phyloP scores from a whole-genome alignment of 1,284 basidiomycete genomes.

The Heterobasidion irregulare region DNA sequence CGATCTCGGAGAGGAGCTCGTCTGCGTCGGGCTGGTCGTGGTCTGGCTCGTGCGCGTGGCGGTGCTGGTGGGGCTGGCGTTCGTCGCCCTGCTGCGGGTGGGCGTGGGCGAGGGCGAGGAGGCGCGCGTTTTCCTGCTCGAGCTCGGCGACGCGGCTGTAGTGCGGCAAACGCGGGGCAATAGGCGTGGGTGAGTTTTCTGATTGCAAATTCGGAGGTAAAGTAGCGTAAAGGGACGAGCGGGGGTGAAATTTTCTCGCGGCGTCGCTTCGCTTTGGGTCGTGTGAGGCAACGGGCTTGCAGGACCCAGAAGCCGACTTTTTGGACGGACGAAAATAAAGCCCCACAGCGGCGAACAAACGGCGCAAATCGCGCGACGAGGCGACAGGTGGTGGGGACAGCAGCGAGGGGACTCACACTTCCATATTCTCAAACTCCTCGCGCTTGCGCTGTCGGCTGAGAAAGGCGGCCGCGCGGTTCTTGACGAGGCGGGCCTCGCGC shows the following conservation, averaged over 20 bases:
- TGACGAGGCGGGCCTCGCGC: conserved; percentile 83
- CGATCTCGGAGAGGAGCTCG: conserved; percentile 49
- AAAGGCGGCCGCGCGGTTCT: conserved; percentile 88
- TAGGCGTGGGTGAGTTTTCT: too few relatives aligned
- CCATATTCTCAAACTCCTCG: conserved; percentile 88
- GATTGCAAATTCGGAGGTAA: too few relatives aligned
- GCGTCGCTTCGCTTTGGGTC: too few relatives aligned
- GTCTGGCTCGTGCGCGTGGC: neutral
- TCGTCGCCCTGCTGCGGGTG: conserved; percentile 22
- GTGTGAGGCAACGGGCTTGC: too few relatives aligned
- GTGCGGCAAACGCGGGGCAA: conserved; percentile 7
- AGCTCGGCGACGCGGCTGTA: conserved; percentile 65
- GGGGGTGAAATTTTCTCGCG: too few relatives aligned
- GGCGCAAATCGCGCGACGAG: too few relatives aligned
- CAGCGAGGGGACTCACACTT: conserved; percentile 48
- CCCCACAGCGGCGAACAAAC: too few relatives aligned
- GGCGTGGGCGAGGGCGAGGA: conserved; percentile 39
- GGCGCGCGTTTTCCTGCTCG: conserved; percentile 69
- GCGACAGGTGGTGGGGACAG: too few relatives aligned
- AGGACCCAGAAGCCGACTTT: too few relatives aligned
- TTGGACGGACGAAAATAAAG: too few relatives aligned
- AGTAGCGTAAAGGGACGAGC: too few relatives aligned
- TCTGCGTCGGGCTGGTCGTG: conserved; percentile 10
- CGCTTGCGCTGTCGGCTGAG: conserved; percentile 84
- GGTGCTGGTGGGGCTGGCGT: conserved; percentile 14